Conservation (phyloP, 2,329 filamentous ascomycete species). For the Colletotrichum echinochloae region DNA sequence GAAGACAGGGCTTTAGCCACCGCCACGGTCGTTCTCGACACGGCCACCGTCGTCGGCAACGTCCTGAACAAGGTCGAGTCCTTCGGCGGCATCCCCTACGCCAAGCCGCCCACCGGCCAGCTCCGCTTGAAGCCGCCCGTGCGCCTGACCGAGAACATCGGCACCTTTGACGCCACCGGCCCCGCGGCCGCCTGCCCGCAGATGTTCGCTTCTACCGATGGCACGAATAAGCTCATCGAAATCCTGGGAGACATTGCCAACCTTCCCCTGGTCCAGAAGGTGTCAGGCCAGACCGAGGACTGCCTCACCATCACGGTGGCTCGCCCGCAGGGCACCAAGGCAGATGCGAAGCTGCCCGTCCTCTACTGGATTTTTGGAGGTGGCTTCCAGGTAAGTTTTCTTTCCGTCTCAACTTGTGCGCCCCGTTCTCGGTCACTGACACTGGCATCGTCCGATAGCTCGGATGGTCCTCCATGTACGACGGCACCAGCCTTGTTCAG, state of each 20-base stretch:
- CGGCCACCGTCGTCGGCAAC: constrained; percentile 44
- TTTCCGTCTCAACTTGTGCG: not conserved
- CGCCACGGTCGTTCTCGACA: constrained; percentile 41
- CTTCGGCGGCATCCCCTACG: constrained; percentile 74
- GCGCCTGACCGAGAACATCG: constrained; percentile 60
- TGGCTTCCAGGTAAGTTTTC: constrained; percentile 52
- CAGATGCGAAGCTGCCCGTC: constrained; percentile 62
- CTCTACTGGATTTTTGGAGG: constrained; percentile 70
- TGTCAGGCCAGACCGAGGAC: constrained; percentile 61
- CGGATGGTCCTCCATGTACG: constrained; percentile 50
- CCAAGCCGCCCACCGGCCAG: constrained; percentile 67
- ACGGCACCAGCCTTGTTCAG: constrained; percentile 51
- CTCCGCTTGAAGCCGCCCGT: constrained; percentile 72
- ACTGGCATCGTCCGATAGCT: constrained; percentile 42
- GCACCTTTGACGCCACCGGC: constrained; percentile 64
- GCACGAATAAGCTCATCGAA: constrained; percentile 48
- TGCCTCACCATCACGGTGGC: constrained; percentile 63
- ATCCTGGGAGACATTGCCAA: constrained; percentile 55
- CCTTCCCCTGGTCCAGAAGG: constrained; percentile 57
- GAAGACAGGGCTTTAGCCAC: constrained; percentile 26
- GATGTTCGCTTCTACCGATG: constrained; percentile 53
- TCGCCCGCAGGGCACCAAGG: constrained; percentile 57
- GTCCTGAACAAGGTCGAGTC: constrained; percentile 58
- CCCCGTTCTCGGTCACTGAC: constrained; percentile 6
- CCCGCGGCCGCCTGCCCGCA: constrained; percentile 68